These are phyloP conservation scores for Phylloporus arenicola DNA, from an alignment of 768 basidiomycete genomes.

Conservation along the genomic window DNA sequence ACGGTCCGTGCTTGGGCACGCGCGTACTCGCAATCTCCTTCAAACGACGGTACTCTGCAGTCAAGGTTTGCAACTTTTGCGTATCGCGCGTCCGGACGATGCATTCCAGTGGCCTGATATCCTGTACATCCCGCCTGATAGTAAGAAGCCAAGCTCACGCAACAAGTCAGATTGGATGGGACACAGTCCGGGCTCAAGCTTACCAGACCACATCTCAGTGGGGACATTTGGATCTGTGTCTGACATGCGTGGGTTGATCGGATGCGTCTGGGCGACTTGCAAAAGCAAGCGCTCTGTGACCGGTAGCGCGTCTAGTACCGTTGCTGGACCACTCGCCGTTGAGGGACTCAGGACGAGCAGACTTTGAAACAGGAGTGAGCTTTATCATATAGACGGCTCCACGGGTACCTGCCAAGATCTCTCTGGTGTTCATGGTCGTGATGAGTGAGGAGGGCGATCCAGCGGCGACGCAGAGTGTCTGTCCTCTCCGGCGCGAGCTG, in stretches of 20 bases:
- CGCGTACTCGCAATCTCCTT: slow-evolving; percentile 45
- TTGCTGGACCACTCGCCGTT: neutral
- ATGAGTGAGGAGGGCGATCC: slow-evolving; percentile 48
- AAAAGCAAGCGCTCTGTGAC: slow-evolving; percentile 52
- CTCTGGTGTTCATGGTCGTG: slow-evolving; percentile 35
- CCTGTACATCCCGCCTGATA: slow-evolving; percentile 38
- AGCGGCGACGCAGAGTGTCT: neutral
- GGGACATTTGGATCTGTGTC: slow-evolving; percentile 26
- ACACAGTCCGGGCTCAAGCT: neutral
- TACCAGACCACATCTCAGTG: slow-evolving; percentile 37
- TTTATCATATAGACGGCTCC: neutral
- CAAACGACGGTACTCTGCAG: slow-evolving; percentile 54
- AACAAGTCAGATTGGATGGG: neutral
- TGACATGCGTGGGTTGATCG: slow-evolving; percentile 30
- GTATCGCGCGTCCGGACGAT: slow-evolving; percentile 40
- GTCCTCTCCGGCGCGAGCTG: slow-evolving; percentile 15
- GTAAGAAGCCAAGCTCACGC: slow-evolving; percentile 49
- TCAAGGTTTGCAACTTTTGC: slow-evolving; percentile 40
- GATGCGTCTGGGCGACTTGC: slow-evolving; percentile 50
- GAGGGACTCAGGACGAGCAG: slow-evolving; percentile 14
- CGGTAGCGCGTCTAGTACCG: slow-evolving; percentile 33
- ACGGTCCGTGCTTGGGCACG: neutral
- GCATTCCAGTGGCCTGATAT: slow-evolving; percentile 39
- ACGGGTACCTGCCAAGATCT: slow-evolving; percentile 52
- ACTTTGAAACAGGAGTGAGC: slow-evolving; percentile 11